These are phyloP conservation scores for Pistacia integerrima DNA, from an alignment of 345 rosid species.

Conservation along the genomic window DNA sequence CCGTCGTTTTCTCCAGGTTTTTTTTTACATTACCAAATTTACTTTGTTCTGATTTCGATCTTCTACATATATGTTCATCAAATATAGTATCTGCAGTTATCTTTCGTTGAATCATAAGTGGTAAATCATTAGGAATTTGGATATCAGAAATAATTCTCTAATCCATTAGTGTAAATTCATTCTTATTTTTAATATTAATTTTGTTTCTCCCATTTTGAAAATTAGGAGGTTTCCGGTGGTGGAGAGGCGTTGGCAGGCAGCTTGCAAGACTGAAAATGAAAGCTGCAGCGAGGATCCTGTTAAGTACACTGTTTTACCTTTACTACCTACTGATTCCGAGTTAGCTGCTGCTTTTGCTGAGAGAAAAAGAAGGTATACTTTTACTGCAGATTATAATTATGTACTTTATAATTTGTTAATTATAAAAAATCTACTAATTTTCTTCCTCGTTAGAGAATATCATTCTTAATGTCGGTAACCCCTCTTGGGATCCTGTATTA, in stretches of 20 bases:
- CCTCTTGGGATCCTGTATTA: not conserved
- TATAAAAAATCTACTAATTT: not conserved
- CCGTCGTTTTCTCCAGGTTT: slow-evolving; percentile 87
- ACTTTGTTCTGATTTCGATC: not conserved
- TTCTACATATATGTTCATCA: not conserved
- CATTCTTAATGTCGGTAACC: not conserved
- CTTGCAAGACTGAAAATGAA: slow-evolving; percentile 53
- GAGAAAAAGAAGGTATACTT: slow-evolving; percentile 59
- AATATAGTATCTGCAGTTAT: not conserved
- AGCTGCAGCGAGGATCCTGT: slow-evolving; percentile 34
- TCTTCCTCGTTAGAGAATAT: not conserved
- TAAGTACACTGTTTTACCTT: slow-evolving; percentile 26
- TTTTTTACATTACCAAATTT: not conserved
- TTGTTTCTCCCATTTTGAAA: not conserved
- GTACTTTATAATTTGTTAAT: not conserved
- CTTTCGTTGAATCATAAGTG: too few relatives aligned
- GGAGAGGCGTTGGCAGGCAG: slow-evolving; percentile 72
- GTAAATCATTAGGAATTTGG: too few relatives aligned
- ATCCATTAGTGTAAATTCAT: too few relatives aligned
- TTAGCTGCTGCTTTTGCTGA: slow-evolving; percentile 59
- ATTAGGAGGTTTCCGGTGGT: slow-evolving; percentile 87
- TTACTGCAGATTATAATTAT: not conserved
- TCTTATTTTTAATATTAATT: too few relatives aligned
- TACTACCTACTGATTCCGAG: slow-evolving; percentile 71
- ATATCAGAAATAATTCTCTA: too few relatives aligned